Base-by-base conservation (phyloP, 2,329 filamentous ascomycete species). In the Colletotrichum sidae region DNA sequence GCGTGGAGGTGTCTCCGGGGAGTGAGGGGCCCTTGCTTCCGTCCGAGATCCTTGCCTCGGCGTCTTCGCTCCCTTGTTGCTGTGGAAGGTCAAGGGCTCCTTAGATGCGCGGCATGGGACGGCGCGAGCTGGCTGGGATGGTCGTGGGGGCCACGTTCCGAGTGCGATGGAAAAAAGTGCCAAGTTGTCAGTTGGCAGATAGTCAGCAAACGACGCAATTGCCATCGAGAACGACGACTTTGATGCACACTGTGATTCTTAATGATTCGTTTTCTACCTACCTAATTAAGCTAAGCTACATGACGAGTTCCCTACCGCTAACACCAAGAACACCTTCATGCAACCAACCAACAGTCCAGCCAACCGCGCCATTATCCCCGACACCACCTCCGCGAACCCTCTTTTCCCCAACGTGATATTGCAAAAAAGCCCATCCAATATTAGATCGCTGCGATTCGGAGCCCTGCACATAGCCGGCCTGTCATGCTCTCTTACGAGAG, bases 391-490 rank as follows among this genome's bases (percentile, higher is more conserved):
- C 46, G 35, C 57, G 17, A 39, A 38, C 9, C n/a, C 17, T 13
- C 44, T 11, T 13, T 15, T 12, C 15, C n/a, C 11, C 35, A 17
- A 39, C 34, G 34, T 46, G 57, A 61, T 34, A 46, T 39, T 44
- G 25, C 13, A 53, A 55, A 44, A 10, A 13, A 49, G 25, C 25
- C 25, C 4, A 25, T 25, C 12, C 5, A 34, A 45, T 33, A 55
- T 55, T 65, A 60, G 34, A 54, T 17, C 45, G 17, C 41, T 38
- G 44, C 51, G 55, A 51, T 13, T 37, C 44, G 8, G 35, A 45
- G 45, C 50, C 55, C 50, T 37, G 49, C 37, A 15, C 60, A 59
- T 60, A 60, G 55, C 49, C 55, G 55, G 50, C 37, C 25, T 25
- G 4, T 25, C 25, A 25, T 25, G 25, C 25, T 5, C 25, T 25